A percentile compares a stretch with the other conserved stretches of the same genome.
Evolutionary conservation across 257 asterid genomes (phyloP).

Genomic region (Phtheirospermum japonicum): DNA sequence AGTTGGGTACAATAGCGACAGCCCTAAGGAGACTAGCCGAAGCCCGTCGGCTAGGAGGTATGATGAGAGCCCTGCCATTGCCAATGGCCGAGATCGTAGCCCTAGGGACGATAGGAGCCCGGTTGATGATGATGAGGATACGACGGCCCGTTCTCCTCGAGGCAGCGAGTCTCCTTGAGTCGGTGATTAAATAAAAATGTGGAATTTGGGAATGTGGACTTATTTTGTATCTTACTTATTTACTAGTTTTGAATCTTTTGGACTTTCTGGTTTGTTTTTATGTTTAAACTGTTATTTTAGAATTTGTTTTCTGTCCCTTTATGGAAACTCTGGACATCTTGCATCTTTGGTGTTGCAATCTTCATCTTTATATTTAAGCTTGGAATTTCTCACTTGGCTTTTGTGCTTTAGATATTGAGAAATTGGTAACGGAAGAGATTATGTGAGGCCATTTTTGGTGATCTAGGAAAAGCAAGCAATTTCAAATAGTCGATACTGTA

Average conservation of each 20-base stretch:
- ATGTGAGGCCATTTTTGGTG: too few relatives aligned
- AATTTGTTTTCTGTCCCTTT: not conserved
- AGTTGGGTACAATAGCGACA: slow-evolving; percentile 50
- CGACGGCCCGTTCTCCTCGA: slow-evolving; percentile 45
- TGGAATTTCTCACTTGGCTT: too few relatives aligned
- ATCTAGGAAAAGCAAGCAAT: too few relatives aligned
- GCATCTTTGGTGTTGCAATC: too few relatives aligned
- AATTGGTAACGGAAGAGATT: too few relatives aligned
- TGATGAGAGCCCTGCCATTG: slow-evolving; percentile 63
- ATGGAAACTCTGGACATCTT: too few relatives aligned
- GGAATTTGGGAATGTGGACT: not conserved
- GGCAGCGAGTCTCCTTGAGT: slow-evolving; percentile 70
- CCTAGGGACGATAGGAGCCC: slow-evolving; percentile 51
- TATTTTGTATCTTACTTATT: not conserved
- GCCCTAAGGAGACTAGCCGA: slow-evolving; percentile 58
- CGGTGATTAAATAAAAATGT: not conserved
- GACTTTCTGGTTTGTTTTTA: not conserved
- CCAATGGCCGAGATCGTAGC: slow-evolving; percentile 55
- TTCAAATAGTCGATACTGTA: too few relatives aligned
- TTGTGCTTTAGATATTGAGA: too few relatives aligned
- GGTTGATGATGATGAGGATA: slow-evolving; percentile 53
- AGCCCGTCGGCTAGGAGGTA: slow-evolving; percentile 66
- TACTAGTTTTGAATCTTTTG: too few relatives aligned
- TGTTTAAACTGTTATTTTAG: not conserved
- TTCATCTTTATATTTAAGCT: too few relatives aligned